Conservation (phyloP, 768 basidiomycete genomes). For the Tylopilus vinaceipallidus region DNA sequence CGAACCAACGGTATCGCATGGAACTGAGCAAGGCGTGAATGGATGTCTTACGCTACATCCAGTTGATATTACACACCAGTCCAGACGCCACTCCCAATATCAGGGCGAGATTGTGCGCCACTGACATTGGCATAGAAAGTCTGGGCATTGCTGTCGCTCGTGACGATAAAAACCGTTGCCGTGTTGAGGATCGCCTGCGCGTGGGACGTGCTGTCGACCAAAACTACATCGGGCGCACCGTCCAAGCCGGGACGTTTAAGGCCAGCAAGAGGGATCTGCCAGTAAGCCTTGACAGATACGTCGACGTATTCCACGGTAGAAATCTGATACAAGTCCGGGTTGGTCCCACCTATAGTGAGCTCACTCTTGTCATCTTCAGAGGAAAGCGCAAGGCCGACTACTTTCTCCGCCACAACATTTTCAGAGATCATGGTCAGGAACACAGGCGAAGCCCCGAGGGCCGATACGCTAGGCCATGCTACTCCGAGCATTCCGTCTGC, state of each 20-base stretch:
- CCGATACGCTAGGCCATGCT: conserved; percentile 39
- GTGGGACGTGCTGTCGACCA: conserved; percentile 20
- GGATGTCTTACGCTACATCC: too few relatives aligned
- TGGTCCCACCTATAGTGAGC: conserved; percentile 55
- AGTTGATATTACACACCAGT: conserved; percentile 23
- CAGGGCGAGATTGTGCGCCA: conserved; percentile 24
- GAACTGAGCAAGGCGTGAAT: conserved; percentile 21
- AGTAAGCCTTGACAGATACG: conserved; percentile 35
- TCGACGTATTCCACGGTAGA: conserved; percentile 36
- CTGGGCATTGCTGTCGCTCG: conserved; percentile 24
- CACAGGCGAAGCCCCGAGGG: conserved; percentile 34
- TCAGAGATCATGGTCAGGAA: conserved; percentile 46
- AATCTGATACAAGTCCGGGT: conserved; percentile 45
- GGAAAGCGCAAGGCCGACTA: conserved; percentile 51
- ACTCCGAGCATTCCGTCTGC: conserved; percentile 46
- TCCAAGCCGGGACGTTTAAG: conserved; percentile 25
- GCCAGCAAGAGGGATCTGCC: conserved; percentile 36
- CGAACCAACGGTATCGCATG: conserved; percentile 29
- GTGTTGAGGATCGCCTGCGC: conserved; percentile 36
- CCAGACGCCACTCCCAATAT: conserved; percentile 35
- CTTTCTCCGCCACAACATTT: conserved; percentile 30
- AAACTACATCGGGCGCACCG: conserved; percentile 21
- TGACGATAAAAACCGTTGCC: conserved; percentile 29
- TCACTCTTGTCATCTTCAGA: conserved; percentile 40
- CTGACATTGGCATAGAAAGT: conserved; percentile 31